Conservation (phyloP, 2,329 filamentous ascomycete genomes). For the Colletotrichum horii region DNA sequence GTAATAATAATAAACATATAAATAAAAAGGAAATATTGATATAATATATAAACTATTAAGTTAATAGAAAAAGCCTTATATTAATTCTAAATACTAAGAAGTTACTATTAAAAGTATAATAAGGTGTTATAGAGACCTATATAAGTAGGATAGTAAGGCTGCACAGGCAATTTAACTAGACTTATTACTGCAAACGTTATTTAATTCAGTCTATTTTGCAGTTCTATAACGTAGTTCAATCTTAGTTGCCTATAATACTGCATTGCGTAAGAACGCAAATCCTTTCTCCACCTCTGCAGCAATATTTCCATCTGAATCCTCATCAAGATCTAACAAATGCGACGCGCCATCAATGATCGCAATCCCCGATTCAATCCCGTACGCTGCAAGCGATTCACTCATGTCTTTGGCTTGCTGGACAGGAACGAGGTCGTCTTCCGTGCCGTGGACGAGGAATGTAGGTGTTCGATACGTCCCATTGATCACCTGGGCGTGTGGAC, state of each 20-base stretch:
- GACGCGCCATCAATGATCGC: background rate
- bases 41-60: too few relatives aligned
- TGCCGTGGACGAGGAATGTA: constrained; percentile 37
- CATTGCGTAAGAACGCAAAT: background rate
- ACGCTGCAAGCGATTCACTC: background rate
- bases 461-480: constrained; percentile 33
- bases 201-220: background rate
- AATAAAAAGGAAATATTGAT: too few relatives aligned
- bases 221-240: background rate
- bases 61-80: too few relatives aligned
- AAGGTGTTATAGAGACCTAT: too few relatives aligned
- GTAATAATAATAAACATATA: too few relatives aligned
- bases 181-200: background rate
- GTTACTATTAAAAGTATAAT: too few relatives aligned
- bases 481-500: constrained; percentile 35
- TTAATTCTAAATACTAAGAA: too few relatives aligned
- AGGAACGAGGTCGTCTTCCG: constrained; percentile 36
- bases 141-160: too few relatives aligned
- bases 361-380: background rate
- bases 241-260: background rate
- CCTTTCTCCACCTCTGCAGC: background rate
- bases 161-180: too few relatives aligned
- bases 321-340: background rate
- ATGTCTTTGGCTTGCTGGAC: constrained; percentile 28
- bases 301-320: background rate